A percentile compares a stretch with the other conserved stretches of the same genome.
Evolutionary conservation across 106 monocot species (phyloP).

Genomic region (Amphibolis antarctica): DNA sequence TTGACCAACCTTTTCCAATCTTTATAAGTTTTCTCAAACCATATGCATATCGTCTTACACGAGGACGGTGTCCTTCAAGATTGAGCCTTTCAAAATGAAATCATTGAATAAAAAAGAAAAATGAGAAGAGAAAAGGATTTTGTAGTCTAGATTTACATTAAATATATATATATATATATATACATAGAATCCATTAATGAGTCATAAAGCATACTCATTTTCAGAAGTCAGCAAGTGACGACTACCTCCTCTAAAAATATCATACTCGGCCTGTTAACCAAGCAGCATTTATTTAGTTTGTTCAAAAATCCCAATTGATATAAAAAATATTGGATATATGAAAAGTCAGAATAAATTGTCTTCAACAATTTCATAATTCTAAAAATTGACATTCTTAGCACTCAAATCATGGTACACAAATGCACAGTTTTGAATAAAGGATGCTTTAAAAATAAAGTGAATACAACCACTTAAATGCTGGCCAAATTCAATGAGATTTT

Average conservation of each 20-base stretch:
- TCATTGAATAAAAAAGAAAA: neutral
- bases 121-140: neutral
- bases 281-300: slow-evolving; percentile 3
- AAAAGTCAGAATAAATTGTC: neutral
- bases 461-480: too few relatives aligned
- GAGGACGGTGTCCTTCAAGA: slow-evolving; percentile 77
- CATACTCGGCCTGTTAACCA: slow-evolving; percentile 55
- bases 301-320: neutral
- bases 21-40: slow-evolving; percentile 67
- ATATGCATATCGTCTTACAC: slow-evolving; percentile 81
- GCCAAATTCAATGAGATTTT: too few relatives aligned
- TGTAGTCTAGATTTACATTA: neutral
- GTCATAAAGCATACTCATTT: slow-evolving; percentile 51
- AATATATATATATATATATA: neutral
- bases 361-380: neutral
- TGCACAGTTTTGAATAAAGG: neutral
- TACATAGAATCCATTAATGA: neutral
- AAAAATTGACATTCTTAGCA: too few relatives aligned
- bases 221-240: slow-evolving; percentile 32
- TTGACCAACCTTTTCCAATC: slow-evolving; percentile 95
- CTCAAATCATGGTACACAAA: too few relatives aligned
- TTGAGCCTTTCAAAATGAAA: slow-evolving; percentile 44
- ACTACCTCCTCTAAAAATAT: slow-evolving; percentile 29
- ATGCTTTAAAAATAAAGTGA: too few relatives aligned
- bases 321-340: neutral